Conservation (phyloP, 257 asterid species). For the Verbascum thapsus region DNA sequence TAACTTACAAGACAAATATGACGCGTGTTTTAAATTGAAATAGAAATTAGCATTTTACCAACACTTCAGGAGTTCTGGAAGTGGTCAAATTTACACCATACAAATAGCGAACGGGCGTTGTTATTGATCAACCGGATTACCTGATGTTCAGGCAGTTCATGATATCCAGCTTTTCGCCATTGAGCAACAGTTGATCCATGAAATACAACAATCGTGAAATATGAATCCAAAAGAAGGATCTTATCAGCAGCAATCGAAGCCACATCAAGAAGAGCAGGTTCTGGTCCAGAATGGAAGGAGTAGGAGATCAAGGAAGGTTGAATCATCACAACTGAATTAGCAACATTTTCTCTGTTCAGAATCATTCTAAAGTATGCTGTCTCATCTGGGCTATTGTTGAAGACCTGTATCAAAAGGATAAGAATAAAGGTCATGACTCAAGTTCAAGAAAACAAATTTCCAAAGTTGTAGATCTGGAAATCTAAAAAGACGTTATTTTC, state of each 20-base stretch:
- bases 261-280: conserved; percentile 96
- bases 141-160: conserved; percentile 89
- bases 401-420: conserved; percentile 56
- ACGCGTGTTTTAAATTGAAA: background rate
- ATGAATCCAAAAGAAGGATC: conserved; percentile 91
- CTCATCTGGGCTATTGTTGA: conserved; percentile 98
- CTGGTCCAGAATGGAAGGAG: conserved; percentile 90
- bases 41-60: background rate
- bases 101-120: conserved; percentile 17
- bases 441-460: conserved; percentile 25
- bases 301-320: conserved; percentile 97
- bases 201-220: conserved; percentile 88
- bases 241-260: conserved; percentile 88
- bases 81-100: conserved; percentile 14
- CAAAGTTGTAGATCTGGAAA: conserved; percentile 14
- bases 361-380: conserved; percentile 95
- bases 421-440: conserved; percentile 30
- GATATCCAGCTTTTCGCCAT: conserved; percentile 97
- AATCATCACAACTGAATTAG: conserved; percentile 97
- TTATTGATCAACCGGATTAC: conserved; percentile 44
- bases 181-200: conserved; percentile 95
- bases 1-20: background rate
- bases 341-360: conserved; percentile 83
- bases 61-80: no score
- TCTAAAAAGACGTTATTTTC: conserved; percentile 1